phyloP scores from a whole-genome alignment of 805 yeast species.

The Cyberlindnera japonica region DNA sequence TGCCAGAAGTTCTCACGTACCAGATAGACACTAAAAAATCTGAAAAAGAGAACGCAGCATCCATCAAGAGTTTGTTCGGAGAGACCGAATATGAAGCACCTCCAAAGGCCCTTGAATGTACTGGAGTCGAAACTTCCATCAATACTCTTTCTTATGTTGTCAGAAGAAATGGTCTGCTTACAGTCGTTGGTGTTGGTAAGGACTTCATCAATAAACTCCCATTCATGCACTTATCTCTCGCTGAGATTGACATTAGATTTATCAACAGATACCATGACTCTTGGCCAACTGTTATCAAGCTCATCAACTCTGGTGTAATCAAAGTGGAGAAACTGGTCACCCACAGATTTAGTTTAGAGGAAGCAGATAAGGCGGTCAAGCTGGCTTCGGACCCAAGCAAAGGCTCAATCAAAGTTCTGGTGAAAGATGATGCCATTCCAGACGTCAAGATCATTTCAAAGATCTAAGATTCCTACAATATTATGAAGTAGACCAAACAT shows the following conservation, averaged over 20 bases:
- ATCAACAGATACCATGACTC: constrained; percentile 53
- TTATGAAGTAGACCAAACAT: too few relatives aligned
- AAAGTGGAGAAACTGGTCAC: constrained; percentile 46
- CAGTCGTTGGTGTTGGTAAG: constrained; percentile 51
- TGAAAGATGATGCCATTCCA: constrained; percentile 31
- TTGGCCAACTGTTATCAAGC: constrained; percentile 53
- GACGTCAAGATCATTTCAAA: constrained; percentile 11
- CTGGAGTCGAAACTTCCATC: constrained; percentile 49
- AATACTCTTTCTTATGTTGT: constrained; percentile 43
- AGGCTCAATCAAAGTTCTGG: constrained; percentile 46
- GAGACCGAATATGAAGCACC: constrained; percentile 36
- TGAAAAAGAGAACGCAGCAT: constrained; percentile 36
- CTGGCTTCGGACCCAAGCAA: constrained; percentile 35
- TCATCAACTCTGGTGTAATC: constrained; percentile 41
- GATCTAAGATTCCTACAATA: too few relatives aligned
- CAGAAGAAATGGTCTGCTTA: constrained; percentile 44
- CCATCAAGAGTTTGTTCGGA: constrained; percentile 36
- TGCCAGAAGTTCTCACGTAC: constrained; percentile 45
- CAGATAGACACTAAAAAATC: constrained; percentile 33
- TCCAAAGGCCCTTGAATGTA: constrained; percentile 47
- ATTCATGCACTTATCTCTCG: constrained; percentile 50
- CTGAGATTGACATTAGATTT: constrained; percentile 48
- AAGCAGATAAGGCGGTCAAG: constrained; percentile 42
- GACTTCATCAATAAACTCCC: constrained; percentile 45
- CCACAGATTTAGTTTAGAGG: constrained; percentile 44